phyloP scores from a whole-genome alignment of 306 rosid genomes.

The Rosa chinensis region DNA sequence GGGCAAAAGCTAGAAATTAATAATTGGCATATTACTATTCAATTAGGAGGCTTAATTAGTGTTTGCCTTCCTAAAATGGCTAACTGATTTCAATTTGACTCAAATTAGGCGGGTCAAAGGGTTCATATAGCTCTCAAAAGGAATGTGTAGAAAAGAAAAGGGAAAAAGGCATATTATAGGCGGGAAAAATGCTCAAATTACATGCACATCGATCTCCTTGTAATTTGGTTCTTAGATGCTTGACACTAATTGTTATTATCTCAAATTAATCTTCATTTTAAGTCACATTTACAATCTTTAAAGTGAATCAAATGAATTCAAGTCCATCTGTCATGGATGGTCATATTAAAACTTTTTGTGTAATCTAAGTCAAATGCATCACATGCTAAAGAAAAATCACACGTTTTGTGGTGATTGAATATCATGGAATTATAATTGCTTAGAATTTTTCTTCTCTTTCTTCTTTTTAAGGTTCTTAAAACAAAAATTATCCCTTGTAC shows the following conservation, averaged over 20 bases:
- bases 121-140: neutral
- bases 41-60: neutral
- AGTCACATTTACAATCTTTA: neutral
- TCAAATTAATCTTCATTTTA: neutral
- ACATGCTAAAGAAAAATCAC: neutral
- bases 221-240: neutral
- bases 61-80: neutral
- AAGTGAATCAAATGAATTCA: neutral
- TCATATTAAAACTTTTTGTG: neutral
- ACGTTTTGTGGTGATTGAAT: neutral
- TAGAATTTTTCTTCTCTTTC: neutral
- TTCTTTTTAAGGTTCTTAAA: neutral
- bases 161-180: no score
- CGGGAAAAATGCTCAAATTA: neutral
- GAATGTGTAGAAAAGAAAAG: neutral
- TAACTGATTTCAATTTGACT: slow-evolving; percentile 7
- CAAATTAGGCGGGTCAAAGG: neutral
- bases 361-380: slow-evolving; percentile 4
- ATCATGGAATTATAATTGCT: neutral
- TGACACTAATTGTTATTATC: neutral
- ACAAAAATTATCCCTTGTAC: neutral
- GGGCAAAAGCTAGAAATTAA: neutral
- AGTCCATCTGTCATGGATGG: neutral
- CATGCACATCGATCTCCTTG: neutral
- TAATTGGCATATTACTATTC: neutral